phyloP scores from a whole-genome alignment of 495 filamentous ascomycete species.

The Platismatia glauca region DNA sequence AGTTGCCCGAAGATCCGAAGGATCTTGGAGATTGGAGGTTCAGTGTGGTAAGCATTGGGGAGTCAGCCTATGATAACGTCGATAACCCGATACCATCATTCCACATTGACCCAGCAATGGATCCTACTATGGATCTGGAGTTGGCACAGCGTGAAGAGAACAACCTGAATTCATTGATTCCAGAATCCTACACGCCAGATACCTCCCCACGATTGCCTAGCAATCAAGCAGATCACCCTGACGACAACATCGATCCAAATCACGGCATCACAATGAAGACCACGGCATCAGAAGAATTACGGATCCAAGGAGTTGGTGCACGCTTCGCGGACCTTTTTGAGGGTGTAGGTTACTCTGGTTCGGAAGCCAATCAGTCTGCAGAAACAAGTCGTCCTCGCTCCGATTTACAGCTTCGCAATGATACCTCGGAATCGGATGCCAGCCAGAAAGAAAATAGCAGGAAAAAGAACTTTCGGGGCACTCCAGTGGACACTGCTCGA shows the following conservation, averaged over 20 bases:
- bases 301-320: slow-evolving; percentile 40
- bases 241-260: slow-evolving; percentile 3
- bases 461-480: slow-evolving; percentile 33
- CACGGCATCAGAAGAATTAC: slow-evolving; percentile 34
- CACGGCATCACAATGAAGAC: neutral
- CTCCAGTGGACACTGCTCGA: slow-evolving; percentile 35
- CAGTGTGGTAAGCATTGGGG: slow-evolving; percentile 39
- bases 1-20: slow-evolving; percentile 33
- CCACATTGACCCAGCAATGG: slow-evolving; percentile 2
- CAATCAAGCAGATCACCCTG: neutral
- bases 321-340: slow-evolving; percentile 42
- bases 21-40: slow-evolving; percentile 78
- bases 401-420: slow-evolving; percentile 44
- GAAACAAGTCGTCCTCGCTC: slow-evolving; percentile 27
- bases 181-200: slow-evolving; percentile 9
- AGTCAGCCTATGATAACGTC: slow-evolving; percentile 21
- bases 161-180: slow-evolving; percentile 13
- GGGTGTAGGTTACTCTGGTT: slow-evolving; percentile 21
- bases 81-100: slow-evolving; percentile 26
- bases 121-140: slow-evolving; percentile 6
- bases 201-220: slow-evolving; percentile 4
- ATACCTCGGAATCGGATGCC: slow-evolving; percentile 41
- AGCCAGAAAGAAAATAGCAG: slow-evolving; percentile 17
- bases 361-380: slow-evolving; percentile 18
- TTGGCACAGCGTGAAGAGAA: slow-evolving; percentile 13